Base-by-base conservation (phyloP, 202 grass and related monocot species). In the Sporobolus alterniflorus region DNA sequence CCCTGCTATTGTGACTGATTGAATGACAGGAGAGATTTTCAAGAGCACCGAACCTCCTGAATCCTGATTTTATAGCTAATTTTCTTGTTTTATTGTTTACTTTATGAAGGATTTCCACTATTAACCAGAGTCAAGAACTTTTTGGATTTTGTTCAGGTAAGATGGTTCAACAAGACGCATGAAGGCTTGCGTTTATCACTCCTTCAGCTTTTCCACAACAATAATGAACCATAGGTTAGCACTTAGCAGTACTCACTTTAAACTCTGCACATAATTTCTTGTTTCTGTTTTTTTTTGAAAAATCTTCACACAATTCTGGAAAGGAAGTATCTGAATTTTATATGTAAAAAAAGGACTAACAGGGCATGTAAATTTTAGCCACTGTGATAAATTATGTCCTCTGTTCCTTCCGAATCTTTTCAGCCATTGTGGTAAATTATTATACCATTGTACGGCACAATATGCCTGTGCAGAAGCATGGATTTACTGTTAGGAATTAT, bases 61-160 rank as follows among this genome's bases (percentile, higher is more conserved):
- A 50, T n/a, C n/a, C n/a, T n/a, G n/a, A n/a, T 20, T 76, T 66
- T 77, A 1, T 12, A 30, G 31, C n/a, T n/a, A 24, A 12, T 77
- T 85, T 76, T n/a, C 48, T 32, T 88, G 51, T 49, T 40, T 18
- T 24, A n/a, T 75, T 25, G 24, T 81, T 71, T 85, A 32, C 20
- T 16, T 44, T 75, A 16, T 24, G 52, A 84, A 56, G 66, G 56
- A 80, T 80, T 46, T 17, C 14, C 63, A 25, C 9, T 66, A 30
- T 28, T 7, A 73, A 49, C 12, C 4, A 46, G 2, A 46, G 13
- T 15, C 73, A 11, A 46, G 10, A n/a, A 43, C 11, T 20, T 72
- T 32, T 12, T 40, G 29, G 11, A 57, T 57, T 43, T 9, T 71
- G 11, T 64, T 76, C 6, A 9, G 39, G 11, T 28, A 47, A 26